Evolutionary conservation across 768 basidiomycete genomes (phyloP), one percentile per base, ranked within the genome.

Genomic region (Grammothele lineata): DNA sequence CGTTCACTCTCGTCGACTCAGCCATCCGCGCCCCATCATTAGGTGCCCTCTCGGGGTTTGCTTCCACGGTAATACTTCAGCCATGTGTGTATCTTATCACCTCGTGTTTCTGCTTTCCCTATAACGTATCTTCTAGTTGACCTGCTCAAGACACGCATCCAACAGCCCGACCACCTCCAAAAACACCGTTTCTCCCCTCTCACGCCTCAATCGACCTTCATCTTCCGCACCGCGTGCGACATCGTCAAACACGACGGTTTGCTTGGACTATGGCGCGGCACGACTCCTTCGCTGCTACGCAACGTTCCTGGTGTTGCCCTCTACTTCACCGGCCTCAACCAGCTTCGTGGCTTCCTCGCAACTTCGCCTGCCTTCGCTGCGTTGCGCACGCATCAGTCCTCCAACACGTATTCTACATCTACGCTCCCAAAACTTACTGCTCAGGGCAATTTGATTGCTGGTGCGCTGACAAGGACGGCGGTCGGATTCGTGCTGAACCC

Each of bases 241-340:
- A 81, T 97, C 6, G 56, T 92, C 19, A 58, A 69, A 23, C 68
- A 75, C 3, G 73, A 85, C 43, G 94, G 94, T 3, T 47, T 81
- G 11, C 50, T 60, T 26, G 92, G 91, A 1, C 71, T 96, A 24
- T 97, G 94, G 94, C 74, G 91, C 44, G 94, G 94, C 8, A 95
- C 94, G 1, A 68, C 72, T 5, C 84, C 92, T 5, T 90, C 92
- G 1, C 70, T 96, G 11, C 65, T 79, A 17, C 74, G 92, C 47
- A 96, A 95, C 60, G 81, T 96, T 4, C 94, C 94, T 1, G 94
- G 94, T 4, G 87, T 96, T 17, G 92, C 93, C 3, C 64, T 93
- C 40, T 97, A 97, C 70, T 87, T 96, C 73, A 91, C 93, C 3
- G 72, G 81, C 35, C 71, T 97, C 39, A 92, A 85, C 15, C 83